A percentile compares a stretch with the other conserved stretches of the same genome.
phyloP scores from a whole-genome alignment of 2,329 filamentous ascomycete genomes.

The Trichophyton equinum region DNA sequence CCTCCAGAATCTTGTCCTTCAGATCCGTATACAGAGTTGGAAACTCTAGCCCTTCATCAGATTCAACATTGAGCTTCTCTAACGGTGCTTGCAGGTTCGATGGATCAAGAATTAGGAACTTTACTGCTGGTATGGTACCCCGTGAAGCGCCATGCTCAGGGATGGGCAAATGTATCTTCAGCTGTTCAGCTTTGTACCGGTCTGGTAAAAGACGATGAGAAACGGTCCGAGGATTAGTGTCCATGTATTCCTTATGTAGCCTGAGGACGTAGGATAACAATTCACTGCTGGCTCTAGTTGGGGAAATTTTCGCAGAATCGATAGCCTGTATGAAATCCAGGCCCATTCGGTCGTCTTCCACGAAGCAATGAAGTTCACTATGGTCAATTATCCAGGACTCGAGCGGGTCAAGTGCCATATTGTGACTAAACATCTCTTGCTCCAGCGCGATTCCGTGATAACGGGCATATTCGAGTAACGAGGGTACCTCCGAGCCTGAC shows the following conservation, averaged over 20 bases:
- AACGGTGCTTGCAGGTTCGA: slow-evolving; percentile 22
- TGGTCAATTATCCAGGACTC: not conserved
- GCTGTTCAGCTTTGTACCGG: slow-evolving; percentile 2
- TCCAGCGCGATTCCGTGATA: not conserved
- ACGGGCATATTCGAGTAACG: not conserved
- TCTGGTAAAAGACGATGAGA: not conserved
- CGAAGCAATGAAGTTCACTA: not conserved
- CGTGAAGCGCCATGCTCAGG: slow-evolving; percentile 34
- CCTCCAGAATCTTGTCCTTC: slow-evolving; percentile 14
- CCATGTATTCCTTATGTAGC: slow-evolving; percentile 6
- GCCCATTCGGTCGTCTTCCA: not conserved
- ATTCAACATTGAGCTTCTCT: slow-evolving; percentile 26
- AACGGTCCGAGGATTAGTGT: not conserved
- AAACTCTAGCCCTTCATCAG: slow-evolving; percentile 35
- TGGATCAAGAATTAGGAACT: slow-evolving; percentile 17
- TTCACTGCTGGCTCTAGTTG: slow-evolving; percentile 20
- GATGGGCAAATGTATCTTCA: slow-evolving; percentile 32
- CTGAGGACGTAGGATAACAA: slow-evolving; percentile 22
- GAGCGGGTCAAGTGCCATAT: not conserved
- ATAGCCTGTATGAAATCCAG: not conserved
- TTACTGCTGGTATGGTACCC: slow-evolving; percentile 32
- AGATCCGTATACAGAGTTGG: slow-evolving; percentile 24
- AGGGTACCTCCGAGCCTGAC: not conserved
- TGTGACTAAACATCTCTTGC: not conserved
- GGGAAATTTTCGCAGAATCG: slow-evolving; percentile 22